Conservation (phyloP, 768 basidiomycete species). For the Boletellus emodensis region DNA sequence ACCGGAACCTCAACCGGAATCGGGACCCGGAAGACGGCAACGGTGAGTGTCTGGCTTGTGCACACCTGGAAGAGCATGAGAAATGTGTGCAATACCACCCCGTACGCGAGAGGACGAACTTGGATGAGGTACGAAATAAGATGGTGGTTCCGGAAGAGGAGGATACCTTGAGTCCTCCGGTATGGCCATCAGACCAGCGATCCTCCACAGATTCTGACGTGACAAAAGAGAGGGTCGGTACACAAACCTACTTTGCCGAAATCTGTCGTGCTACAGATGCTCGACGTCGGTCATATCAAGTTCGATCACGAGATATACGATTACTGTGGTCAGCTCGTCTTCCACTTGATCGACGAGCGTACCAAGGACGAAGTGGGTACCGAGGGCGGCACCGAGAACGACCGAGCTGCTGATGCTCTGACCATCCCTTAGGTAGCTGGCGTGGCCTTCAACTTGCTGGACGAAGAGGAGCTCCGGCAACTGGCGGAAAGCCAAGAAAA, state of each 20-base stretch:
- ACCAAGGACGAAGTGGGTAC: not conserved
- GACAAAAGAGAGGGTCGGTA: no score
- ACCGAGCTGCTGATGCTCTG: no score
- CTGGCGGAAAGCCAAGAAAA: not conserved
- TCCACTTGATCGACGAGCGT: not conserved
- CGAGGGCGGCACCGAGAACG: not conserved
- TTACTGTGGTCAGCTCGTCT: not conserved
- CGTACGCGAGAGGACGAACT: not conserved
- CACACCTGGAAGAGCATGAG: not conserved
- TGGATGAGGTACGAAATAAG: not conserved
- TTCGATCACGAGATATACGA: not conserved
- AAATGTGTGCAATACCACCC: not conserved
- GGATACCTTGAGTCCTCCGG: no score
- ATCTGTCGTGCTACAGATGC: no score
- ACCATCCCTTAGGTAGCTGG: not conserved
- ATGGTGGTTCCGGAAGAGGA: not conserved
- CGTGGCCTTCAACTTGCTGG: not conserved
- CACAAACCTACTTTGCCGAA: no score
- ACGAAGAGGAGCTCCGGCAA: accelerated
- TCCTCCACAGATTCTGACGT: no score
- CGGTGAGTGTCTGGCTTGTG: not conserved
- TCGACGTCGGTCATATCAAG: no score
- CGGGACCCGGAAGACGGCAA: not conserved
- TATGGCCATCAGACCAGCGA: no score
- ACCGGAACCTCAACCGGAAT: not conserved